Evolutionary conservation across 306 rosid genomes (phyloP).

Genomic region (Quercus parvula): DNA sequence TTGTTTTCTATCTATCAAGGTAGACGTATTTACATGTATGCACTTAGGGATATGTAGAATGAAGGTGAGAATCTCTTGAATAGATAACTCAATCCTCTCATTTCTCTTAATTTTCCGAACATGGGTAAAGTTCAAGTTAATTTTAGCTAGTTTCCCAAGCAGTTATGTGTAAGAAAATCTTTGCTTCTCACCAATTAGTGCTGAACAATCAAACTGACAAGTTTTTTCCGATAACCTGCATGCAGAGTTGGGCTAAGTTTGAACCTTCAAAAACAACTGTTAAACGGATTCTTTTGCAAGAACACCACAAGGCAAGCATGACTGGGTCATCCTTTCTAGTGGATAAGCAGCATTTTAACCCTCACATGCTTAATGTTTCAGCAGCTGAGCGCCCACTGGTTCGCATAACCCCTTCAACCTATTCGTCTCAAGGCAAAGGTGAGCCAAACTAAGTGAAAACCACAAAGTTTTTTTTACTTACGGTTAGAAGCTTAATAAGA

Average conservation of each 20-base stretch:
- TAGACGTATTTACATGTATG: no score
- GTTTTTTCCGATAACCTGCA: conserved; percentile 7
- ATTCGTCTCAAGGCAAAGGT: conserved; percentile 47
- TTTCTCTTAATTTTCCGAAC: background rate
- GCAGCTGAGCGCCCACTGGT: conserved; percentile 32
- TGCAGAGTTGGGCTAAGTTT: conserved; percentile 74
- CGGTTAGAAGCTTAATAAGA: background rate
- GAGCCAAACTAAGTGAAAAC: conserved; percentile 21
- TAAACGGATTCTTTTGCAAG: conserved; percentile 69
- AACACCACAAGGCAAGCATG: conserved; percentile 41
- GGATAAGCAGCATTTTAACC: conserved; percentile 32
- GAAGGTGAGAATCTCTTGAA: no score
- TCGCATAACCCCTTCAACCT: conserved; percentile 34
- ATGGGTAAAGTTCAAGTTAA: no score
- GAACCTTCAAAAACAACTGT: conserved; percentile 83
- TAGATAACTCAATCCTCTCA: background rate
- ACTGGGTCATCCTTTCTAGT: conserved; percentile 27
- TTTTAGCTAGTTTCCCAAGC: no score
- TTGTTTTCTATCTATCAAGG: no score
- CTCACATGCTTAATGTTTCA: conserved; percentile 36
- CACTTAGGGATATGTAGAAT: no score
- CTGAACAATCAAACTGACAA: background rate
- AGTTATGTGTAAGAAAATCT: background rate
- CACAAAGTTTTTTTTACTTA: background rate
- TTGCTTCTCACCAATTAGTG: background rate